Evolutionary conservation across 2,329 filamentous ascomycete species (phyloP), one percentile per base, ranked within the genome.

Genomic region (Fusarium robinianum): DNA sequence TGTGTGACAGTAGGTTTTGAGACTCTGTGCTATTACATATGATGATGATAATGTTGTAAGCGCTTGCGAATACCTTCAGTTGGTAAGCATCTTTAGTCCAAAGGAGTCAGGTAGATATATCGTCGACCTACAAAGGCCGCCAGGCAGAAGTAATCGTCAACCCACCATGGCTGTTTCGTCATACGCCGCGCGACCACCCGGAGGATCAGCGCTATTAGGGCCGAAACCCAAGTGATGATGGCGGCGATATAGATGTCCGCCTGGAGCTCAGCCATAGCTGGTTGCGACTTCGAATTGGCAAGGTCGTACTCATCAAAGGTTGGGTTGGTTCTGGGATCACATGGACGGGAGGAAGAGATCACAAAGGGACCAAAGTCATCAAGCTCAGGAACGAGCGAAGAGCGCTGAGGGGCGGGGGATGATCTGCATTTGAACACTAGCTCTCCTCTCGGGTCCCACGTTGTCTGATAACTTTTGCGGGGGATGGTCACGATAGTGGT

Each of bases 131-230:
- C 58, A 43, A 61, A 61, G 5, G 58, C 58, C 8, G 31, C 25
- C 1, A 61, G 22, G 15, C 53, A 57, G 12, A 61, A 30, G 26
- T 60, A 61, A 22, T 61, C 58, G 22, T 61, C 58, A 32, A 41
- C 49, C 54, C 58, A 61, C 58, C 58, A 61, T 1, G 12, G 9
- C 4, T 52, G 41, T 33, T 61, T 61, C 5, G 54, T 61, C 41
- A 61, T 53, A 2, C 51, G 56, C 5, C 58, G 35, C 4, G 58
- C 58, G 25, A 53, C 41, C 0, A 58, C n/a, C 8, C 58, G 50
- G n/a, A 57, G 41, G 8, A 53, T 26, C 27, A 60, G 23, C 6
- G 58, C 46, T 18, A 57, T 22, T n/a, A 59, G 16, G 5, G 58
- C 58, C 5, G 48, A 50, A n/a, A 47, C 16, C 58, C 55, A 61